A percentile compares a stretch with the other conserved stretches of the same genome.
phyloP scores from a whole-genome alignment of 1,284 basidiomycete species.

The Pseudozyma flocculosa region DNA sequence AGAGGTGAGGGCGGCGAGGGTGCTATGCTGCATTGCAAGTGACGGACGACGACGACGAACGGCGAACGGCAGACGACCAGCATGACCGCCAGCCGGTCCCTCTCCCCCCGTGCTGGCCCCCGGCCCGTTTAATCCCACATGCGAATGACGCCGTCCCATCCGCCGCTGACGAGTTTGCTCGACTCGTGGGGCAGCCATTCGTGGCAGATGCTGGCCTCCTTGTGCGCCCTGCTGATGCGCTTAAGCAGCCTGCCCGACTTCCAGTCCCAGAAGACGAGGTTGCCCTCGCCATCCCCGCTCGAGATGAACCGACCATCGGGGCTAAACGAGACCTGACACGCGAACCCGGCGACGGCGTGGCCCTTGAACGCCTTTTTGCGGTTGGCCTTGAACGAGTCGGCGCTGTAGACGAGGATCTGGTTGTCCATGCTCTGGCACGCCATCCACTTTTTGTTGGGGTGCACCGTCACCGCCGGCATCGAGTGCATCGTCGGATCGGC shows the following conservation, averaged over 20 bases:
- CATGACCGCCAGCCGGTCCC: too few relatives aligned
- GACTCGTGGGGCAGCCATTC: constrained; percentile 98
- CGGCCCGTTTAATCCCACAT: constrained; percentile 70
- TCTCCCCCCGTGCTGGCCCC: too few relatives aligned
- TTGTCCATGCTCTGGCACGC: constrained; percentile 97
- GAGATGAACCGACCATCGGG: constrained; percentile 97
- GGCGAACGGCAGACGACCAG: too few relatives aligned
- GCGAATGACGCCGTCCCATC: constrained; percentile 96
- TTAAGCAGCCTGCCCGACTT: constrained; percentile 91
- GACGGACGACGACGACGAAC: too few relatives aligned
- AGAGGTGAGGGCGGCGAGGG: too few relatives aligned
- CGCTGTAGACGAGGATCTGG: constrained; percentile 93
- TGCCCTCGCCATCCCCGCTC: constrained; percentile 90
- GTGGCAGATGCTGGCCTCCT: constrained; percentile 92
- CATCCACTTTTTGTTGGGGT: constrained; percentile 93
- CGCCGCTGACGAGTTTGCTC: constrained; percentile 84
- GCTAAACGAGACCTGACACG: constrained; percentile 92
- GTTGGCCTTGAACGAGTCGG: constrained; percentile 92
- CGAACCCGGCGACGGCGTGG: constrained; percentile 93
- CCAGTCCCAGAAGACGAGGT: constrained; percentile 99
- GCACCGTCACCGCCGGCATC: constrained; percentile 93
- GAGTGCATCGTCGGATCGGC: constrained; percentile 99
- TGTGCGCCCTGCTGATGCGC: constrained; percentile 75
- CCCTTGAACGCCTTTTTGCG: constrained; percentile 97
- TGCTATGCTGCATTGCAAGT: too few relatives aligned